phyloP scores from a whole-genome alignment of 2,329 filamentous ascomycete species.

The Fusarium duplospermum region DNA sequence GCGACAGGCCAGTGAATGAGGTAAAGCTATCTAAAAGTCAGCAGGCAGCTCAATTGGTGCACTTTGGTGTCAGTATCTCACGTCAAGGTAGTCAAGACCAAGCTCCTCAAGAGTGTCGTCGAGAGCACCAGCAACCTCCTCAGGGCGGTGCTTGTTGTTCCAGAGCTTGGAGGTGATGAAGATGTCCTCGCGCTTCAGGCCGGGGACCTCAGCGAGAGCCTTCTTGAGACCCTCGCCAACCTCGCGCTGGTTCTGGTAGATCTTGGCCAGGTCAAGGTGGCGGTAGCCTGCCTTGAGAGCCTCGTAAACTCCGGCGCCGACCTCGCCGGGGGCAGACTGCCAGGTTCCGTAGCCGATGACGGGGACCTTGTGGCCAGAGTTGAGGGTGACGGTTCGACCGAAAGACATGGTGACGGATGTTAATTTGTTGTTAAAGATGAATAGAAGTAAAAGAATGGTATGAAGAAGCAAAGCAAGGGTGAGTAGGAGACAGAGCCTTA shows the following conservation, averaged over 20 bases:
- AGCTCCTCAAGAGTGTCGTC: conserved; percentile 67
- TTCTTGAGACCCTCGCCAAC: conserved; percentile 66
- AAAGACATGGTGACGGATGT: conserved; percentile 61
- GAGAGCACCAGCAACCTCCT: conserved; percentile 66
- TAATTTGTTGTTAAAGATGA: background rate
- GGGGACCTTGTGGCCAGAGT: conserved; percentile 74
- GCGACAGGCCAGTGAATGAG: conserved; percentile 73
- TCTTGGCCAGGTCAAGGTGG: conserved; percentile 66
- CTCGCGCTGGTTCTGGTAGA: conserved; percentile 74
- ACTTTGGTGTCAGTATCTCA: conserved; percentile 35
- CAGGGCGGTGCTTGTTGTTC: conserved; percentile 70
- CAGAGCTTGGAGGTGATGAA: conserved; percentile 76
- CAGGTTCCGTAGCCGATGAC: conserved; percentile 72
- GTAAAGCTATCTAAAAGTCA: conserved; percentile 57
- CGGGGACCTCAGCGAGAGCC: conserved; percentile 58
- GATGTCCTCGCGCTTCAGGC: conserved; percentile 66
- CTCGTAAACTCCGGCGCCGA: conserved; percentile 71
- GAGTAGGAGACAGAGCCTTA: background rate
- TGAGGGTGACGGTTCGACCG: conserved; percentile 67
- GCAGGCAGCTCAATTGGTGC: background rate
- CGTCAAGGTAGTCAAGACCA: conserved; percentile 68
- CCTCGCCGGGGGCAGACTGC: conserved; percentile 74
- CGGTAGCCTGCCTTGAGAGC: conserved; percentile 73
- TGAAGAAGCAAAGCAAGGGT: background rate
- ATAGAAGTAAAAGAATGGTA: background rate